A percentile compares a stretch with the other conserved stretches of the same genome.
phyloP scores from a whole-genome alignment of 305 asterid species.

The Fraxinus angustifolia region DNA sequence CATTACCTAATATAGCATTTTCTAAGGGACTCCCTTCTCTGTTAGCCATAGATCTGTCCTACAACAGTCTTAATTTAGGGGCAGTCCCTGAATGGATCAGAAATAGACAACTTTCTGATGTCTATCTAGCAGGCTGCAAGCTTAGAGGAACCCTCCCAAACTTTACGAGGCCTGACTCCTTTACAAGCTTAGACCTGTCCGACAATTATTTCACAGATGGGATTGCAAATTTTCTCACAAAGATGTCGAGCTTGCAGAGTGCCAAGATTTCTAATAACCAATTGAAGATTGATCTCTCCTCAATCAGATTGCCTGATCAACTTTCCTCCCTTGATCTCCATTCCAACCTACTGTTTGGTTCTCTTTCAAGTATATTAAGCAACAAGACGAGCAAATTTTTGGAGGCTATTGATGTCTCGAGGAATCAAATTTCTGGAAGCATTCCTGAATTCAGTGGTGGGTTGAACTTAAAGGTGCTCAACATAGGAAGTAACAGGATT shows the following conservation, averaged over 20 bases:
- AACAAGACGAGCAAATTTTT: slow-evolving; percentile 51
- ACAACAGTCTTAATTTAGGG: slow-evolving; percentile 55
- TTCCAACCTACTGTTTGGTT: slow-evolving; percentile 66
- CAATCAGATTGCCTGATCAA: slow-evolving; percentile 58
- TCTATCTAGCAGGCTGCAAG: slow-evolving; percentile 71
- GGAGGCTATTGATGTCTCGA: slow-evolving; percentile 65
- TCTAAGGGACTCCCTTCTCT: slow-evolving; percentile 57
- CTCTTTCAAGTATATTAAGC: slow-evolving; percentile 46
- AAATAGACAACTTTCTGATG: slow-evolving; percentile 58
- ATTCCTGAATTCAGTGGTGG: slow-evolving; percentile 54
- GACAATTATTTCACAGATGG: slow-evolving; percentile 67
- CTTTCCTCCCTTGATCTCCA: slow-evolving; percentile 61
- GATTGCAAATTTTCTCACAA: slow-evolving; percentile 47
- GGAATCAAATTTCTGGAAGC: slow-evolving; percentile 58
- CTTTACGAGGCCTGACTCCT: slow-evolving; percentile 62
- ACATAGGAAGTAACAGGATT: slow-evolving; percentile 66
- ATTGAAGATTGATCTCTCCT: slow-evolving; percentile 50
- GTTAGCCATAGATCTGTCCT: slow-evolving; percentile 75
- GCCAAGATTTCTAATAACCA: slow-evolving; percentile 65
- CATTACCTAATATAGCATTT: slow-evolving; percentile 54
- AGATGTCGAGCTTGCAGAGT: slow-evolving; percentile 50
- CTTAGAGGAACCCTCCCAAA: slow-evolving; percentile 66
- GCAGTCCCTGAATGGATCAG: slow-evolving; percentile 70
- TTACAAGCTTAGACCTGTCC: slow-evolving; percentile 69
- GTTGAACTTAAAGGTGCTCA: slow-evolving; percentile 52